These are phyloP conservation scores for Sporodiniella umbellata DNA, from an alignment of 371 early-diverging fungal genomes.

Conservation along the genomic window DNA sequence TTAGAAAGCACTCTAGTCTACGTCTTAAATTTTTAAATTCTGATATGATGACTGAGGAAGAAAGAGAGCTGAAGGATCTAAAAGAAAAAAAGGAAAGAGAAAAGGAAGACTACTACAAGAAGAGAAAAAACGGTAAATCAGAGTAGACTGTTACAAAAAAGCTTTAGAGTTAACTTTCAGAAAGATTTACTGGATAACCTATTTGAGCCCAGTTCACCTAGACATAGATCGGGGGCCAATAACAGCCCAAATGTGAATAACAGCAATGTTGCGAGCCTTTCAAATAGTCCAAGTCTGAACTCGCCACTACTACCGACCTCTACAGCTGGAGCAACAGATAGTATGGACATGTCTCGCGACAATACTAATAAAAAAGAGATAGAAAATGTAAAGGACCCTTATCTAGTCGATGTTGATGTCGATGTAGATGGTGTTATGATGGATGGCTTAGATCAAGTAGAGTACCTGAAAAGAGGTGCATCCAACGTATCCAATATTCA, in stretches of 20 bases:
- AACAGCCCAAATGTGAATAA: neutral
- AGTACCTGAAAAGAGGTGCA: conserved; percentile 28
- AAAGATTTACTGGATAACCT: conserved; percentile 46
- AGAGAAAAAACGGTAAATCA: conserved; percentile 40
- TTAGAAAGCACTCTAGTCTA: conserved; percentile 60
- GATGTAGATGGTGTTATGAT: conserved; percentile 53
- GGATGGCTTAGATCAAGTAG: conserved; percentile 45
- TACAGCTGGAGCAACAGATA: conserved; percentile 5
- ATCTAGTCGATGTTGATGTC: conserved; percentile 48
- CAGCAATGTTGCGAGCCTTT: neutral
- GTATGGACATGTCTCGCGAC: neutral
- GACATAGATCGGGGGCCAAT: conserved; percentile 9
- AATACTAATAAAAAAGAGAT: conserved; percentile 1
- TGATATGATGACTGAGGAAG: conserved; percentile 52
- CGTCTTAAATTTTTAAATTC: conserved; percentile 53
- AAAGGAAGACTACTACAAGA: conserved; percentile 40
- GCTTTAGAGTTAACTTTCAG: neutral
- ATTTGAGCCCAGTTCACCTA: conserved; percentile 27
- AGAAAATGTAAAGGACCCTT: conserved; percentile 25
- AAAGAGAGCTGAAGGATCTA: conserved; percentile 35
- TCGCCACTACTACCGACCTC: neutral
- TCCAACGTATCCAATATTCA: conserved; percentile 7
- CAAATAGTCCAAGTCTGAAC: neutral
- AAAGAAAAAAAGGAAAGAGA: conserved; percentile 41
- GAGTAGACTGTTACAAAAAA: neutral